These are phyloP conservation scores for Pseudoperonospora humuli DNA, from an alignment of 352 stramenopile species.

Conservation along the genomic window DNA sequence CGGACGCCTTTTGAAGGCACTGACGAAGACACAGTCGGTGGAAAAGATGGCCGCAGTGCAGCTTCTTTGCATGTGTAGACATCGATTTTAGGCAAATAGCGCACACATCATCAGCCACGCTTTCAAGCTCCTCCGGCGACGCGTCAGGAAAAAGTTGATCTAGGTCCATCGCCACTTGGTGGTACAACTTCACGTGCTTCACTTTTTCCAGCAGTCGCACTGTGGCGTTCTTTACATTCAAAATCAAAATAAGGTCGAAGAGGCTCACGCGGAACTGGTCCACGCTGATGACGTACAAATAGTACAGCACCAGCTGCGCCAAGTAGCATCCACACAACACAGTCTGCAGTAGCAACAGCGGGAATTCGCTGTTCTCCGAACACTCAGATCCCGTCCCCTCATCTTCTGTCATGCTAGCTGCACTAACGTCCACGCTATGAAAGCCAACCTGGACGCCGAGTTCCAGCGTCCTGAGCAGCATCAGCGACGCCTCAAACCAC, in stretches of 20 bases:
- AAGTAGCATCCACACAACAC: conserved; percentile 52
- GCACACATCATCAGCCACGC: conserved; percentile 65
- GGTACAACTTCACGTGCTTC: conserved; percentile 60
- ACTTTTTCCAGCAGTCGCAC: conserved; percentile 56
- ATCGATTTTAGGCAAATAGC: conserved; percentile 75
- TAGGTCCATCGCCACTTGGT: conserved; percentile 63
- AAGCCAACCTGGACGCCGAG: conserved; percentile 65
- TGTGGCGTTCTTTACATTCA: conserved; percentile 78
- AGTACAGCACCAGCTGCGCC: conserved; percentile 65
- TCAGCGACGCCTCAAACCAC: conserved; percentile 65
- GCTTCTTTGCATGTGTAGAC: conserved; percentile 58
- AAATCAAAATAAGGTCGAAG: conserved; percentile 69
- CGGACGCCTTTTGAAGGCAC: conserved; percentile 60
- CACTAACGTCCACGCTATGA: conserved; percentile 46
- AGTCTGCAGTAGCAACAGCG: conserved; percentile 58
- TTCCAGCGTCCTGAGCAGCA: conserved; percentile 59
- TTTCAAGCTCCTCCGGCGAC: conserved; percentile 40
- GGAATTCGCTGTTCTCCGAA: conserved; percentile 56
- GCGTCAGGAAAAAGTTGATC: conserved; percentile 58
- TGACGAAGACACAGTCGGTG: conserved; percentile 68
- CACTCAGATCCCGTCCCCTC: conserved; percentile 25
- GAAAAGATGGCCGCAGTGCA: conserved; percentile 66
- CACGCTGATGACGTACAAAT: conserved; percentile 75
- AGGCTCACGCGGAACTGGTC: conserved; percentile 75
- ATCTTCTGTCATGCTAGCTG: conserved; percentile 20